phyloP scores from a whole-genome alignment of 2,329 filamentous ascomycete genomes.

The Aspergillus brasiliensis region DNA sequence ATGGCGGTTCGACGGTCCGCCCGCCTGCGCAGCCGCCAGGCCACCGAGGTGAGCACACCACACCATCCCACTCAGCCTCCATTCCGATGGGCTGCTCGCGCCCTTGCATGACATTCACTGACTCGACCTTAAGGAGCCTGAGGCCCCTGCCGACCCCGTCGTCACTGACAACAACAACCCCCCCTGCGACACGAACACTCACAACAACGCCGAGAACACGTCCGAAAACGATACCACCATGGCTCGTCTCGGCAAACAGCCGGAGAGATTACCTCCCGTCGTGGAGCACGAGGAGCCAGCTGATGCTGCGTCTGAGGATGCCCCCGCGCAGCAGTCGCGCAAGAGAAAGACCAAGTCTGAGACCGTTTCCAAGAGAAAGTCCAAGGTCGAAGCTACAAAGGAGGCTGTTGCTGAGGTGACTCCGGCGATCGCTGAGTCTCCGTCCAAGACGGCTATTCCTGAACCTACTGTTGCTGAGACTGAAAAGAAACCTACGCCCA shows the following conservation, averaged over 20 bases:
- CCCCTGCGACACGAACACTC: not conserved
- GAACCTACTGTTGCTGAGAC: not conserved
- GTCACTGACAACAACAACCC: not conserved
- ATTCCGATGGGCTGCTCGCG: not conserved
- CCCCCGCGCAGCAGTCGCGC: not conserved
- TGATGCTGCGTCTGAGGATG: constrained; percentile 26
- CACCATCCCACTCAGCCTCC: constrained; percentile 8
- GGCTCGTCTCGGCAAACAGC: constrained; percentile 4
- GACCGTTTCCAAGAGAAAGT: not conserved
- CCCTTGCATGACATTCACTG: constrained; percentile 3
- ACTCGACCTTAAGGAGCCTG: constrained; percentile 20
- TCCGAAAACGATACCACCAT: constrained; percentile 10
- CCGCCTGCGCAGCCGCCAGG: constrained; percentile 38
- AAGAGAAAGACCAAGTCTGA: not conserved
- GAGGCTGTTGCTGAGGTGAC: not conserved
- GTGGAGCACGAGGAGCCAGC: constrained; percentile 51
- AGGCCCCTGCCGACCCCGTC: constrained; percentile 23
- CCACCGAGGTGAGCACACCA: constrained; percentile 36
- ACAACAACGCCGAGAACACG: constrained; percentile 3
- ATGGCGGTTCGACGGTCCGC: constrained; percentile 47
- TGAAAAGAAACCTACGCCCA: not conserved
- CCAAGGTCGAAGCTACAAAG: not conserved
- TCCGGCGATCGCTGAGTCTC: not conserved
- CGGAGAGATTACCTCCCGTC: constrained; percentile 44
- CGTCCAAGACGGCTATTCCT: not conserved